Evolutionary conservation across 1,284 basidiomycete species (phyloP), one percentile per base, ranked within the genome.

Genomic region (Ganoderma boninense): DNA sequence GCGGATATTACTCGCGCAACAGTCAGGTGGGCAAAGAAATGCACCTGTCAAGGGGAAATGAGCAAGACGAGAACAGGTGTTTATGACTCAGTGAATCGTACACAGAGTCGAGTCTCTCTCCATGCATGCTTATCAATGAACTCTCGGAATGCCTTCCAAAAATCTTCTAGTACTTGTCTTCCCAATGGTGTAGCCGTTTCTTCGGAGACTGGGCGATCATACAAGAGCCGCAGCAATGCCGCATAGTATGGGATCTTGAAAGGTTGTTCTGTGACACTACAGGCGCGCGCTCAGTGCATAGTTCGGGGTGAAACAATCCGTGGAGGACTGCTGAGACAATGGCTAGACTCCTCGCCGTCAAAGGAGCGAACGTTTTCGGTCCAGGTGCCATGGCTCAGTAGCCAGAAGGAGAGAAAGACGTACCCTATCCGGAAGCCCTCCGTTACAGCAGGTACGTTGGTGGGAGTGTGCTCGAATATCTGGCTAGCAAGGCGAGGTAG

Each of bases 221-320:
- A 89, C 64, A 97, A 84, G 54, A 90, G 83, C 43, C 91, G 87
- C 44, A 97, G 86, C n/a, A 97, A 82, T 13, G 94, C 89, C 14
- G 94, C 95, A 81, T 96, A 96, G 79, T 92, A 94, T 0, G 95
- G 92, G 62, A 95, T 93, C 84, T 98, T 98, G 85, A 90, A 96
- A 0, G 96, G 96, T 76, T 97, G 91, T 81, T 98, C 95, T 0
- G 92, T 95, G 62, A 97, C 88, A 38, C 91, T 91, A 46, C 2
- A 26, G 14, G n/a, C n/a, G 10, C 5, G 18, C 0, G 1, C 16
- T 68, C 26, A 71, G 62, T 16, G 14, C 35, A 5, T 18, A 46
- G 38, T 13, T 46, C 46, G 23, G 1, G 23, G 42, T 5, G 23
- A 14, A 10, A 13, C 23, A 4, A 52, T 52, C 23, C 11, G 10